These are phyloP conservation scores for Pichia thaimueangensis DNA, from an alignment of 805 yeast genomes.

Conservation along the genomic window DNA sequence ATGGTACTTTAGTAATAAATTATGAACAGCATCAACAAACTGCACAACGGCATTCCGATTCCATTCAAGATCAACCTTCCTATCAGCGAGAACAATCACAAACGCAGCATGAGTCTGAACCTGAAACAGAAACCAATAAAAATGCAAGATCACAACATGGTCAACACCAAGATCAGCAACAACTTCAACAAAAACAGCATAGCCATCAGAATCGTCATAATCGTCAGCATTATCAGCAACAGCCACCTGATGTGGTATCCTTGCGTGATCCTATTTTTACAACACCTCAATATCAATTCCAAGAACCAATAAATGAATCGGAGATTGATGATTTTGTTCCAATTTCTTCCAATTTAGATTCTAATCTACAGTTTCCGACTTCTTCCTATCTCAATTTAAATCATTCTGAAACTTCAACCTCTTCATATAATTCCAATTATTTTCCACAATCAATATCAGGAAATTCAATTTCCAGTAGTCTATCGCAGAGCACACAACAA, in stretches of 20 bases:
- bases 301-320: slow-evolving; percentile 2
- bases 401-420: slow-evolving; percentile 22
- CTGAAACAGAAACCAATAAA: too few relatives aligned
- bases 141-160: too few relatives aligned
- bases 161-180: slow-evolving; percentile 2
- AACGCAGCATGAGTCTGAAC: too few relatives aligned
- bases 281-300: slow-evolving; percentile 7
- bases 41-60: too few relatives aligned
- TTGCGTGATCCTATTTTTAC: not conserved
- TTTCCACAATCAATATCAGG: slow-evolving; percentile 9
- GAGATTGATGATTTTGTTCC: slow-evolving; percentile 28
- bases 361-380: slow-evolving; percentile 23
- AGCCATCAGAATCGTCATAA: slow-evolving; percentile 1
- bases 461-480: slow-evolving; percentile 11
- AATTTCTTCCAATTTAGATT: slow-evolving; percentile 21
- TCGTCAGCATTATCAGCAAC: slow-evolving; percentile 3
- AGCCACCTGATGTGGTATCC: not conserved
- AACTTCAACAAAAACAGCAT: not conserved
- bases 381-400: slow-evolving; percentile 2
- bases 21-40: too few relatives aligned
- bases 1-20: too few relatives aligned
- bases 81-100: too few relatives aligned
- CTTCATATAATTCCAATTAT: slow-evolving; percentile 8
- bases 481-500: slow-evolving; percentile 17
- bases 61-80: too few relatives aligned